A percentile compares a stretch with the other conserved stretches of the same genome.
phyloP scores from a whole-genome alignment of 2,329 filamentous ascomycete species.

The Microsporum ferrugineum region DNA sequence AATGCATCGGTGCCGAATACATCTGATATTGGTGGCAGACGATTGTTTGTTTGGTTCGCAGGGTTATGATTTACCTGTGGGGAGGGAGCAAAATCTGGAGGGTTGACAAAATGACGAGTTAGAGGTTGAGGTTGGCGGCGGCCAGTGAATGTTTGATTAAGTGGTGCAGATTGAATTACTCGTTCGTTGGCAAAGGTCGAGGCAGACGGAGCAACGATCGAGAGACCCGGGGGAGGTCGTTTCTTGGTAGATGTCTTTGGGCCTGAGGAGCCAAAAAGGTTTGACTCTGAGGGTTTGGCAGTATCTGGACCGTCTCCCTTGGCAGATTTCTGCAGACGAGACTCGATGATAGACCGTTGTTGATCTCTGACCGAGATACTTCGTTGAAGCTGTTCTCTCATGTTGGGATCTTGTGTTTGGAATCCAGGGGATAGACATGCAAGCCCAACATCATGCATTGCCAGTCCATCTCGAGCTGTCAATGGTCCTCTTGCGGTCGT shows the following conservation, averaged over 20 bases:
- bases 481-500: conserved; percentile 57
- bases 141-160: conserved; percentile 91
- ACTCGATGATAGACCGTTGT: conserved; percentile 89
- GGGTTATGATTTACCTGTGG: conserved; percentile 79
- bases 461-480: conserved; percentile 66
- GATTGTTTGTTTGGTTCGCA: conserved; percentile 78
- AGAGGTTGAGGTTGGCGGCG: conserved; percentile 66
- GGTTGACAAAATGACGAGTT: conserved; percentile 67
- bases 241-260: conserved; percentile 40
- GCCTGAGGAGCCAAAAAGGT: conserved; percentile 26
- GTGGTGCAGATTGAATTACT: conserved; percentile 89
- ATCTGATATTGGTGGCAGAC: conserved; percentile 84
- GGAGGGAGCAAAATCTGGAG: conserved; percentile 45
- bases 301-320: conserved; percentile 60
- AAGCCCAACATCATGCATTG: conserved; percentile 83
- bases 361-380: conserved; percentile 90
- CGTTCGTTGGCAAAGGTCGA: conserved; percentile 87
- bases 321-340: conserved; percentile 74
- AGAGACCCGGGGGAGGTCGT: conserved; percentile 63
- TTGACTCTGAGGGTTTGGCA: conserved; percentile 43
- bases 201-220: conserved; percentile 88
- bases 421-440: conserved; percentile 94
- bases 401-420: conserved; percentile 87
- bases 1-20: conserved; percentile 76
- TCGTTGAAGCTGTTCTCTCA: conserved; percentile 89